Conservation (phyloP, 305 asterid genomes). For the Andrographis paniculata region DNA sequence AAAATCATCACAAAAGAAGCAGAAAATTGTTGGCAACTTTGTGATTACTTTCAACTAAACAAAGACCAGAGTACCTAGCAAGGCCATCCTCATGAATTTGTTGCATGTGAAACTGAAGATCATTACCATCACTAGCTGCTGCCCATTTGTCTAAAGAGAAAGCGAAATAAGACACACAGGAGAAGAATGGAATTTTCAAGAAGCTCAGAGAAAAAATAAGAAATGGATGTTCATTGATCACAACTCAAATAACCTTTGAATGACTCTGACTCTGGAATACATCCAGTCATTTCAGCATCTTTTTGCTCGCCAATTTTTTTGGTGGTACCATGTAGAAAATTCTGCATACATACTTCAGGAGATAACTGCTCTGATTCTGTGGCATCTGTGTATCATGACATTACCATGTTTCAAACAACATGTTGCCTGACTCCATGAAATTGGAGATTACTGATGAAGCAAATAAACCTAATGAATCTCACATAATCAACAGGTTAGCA, state of each 20-base stretch:
- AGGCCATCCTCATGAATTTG: constrained; percentile 50
- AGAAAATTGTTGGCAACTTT: constrained; percentile 10
- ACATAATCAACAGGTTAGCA: constrained; percentile 14
- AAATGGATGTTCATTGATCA: no score
- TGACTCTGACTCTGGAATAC: constrained; percentile 33
- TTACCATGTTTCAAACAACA: constrained; percentile 19
- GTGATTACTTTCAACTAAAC: constrained; percentile 17
- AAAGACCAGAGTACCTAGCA: constrained; percentile 45
- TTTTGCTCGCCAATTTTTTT: constrained; percentile 26
- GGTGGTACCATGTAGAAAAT: constrained; percentile 21
- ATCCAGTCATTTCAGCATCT: constrained; percentile 32
- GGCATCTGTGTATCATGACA: constrained; percentile 35
- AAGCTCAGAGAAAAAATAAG: no score
- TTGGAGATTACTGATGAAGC: constrained; percentile 18
- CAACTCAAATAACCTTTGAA: constrained; percentile 32
- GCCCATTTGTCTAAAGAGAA: constrained; percentile 20
- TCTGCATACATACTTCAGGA: constrained; percentile 28
- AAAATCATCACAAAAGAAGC: constrained; percentile 14
- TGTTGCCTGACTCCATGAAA: constrained; percentile 12
- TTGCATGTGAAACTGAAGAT: constrained; percentile 36
- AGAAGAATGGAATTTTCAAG: constrained; percentile 12
- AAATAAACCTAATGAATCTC: constrained; percentile 15
- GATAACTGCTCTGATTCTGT: constrained; percentile 30
- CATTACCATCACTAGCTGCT: constrained; percentile 38
- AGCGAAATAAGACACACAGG: constrained; percentile 16